A percentile compares a stretch with the other conserved stretches of the same genome.
These are phyloP conservation scores for Dothideomycetes sp. DNA, from an alignment of 2,329 filamentous ascomycete genomes.

Conservation along the genomic window DNA sequence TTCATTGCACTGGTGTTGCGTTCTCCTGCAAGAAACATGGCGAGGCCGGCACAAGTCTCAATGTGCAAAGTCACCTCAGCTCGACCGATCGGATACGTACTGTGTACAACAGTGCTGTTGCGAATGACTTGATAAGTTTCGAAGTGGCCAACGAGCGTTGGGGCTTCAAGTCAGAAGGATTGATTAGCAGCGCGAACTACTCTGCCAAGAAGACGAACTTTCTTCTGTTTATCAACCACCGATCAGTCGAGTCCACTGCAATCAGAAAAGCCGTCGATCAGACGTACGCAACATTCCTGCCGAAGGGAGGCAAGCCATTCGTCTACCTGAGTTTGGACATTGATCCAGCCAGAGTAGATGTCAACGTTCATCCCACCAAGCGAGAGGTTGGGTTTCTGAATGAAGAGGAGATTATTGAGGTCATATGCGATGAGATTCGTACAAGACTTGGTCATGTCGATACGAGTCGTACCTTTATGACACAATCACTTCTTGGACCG, in stretches of 20 bases:
- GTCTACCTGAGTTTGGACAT: slow-evolving; percentile 88
- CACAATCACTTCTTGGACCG: slow-evolving; percentile 72
- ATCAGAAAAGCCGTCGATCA: slow-evolving; percentile 89
- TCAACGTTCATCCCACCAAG: slow-evolving; percentile 97
- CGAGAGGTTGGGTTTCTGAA: slow-evolving; percentile 95
- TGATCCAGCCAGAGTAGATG: slow-evolving; percentile 83
- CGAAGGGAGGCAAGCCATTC: slow-evolving; percentile 91
- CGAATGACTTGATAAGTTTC: slow-evolving; percentile 79
- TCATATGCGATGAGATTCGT: slow-evolving; percentile 71
- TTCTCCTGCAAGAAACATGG: slow-evolving; percentile 97
- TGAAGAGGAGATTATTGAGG: slow-evolving; percentile 89
- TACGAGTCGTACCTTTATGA: slow-evolving; percentile 87
- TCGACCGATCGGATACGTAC: slow-evolving; percentile 79
- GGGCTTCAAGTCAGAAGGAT: slow-evolving; percentile 74
- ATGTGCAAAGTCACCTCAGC: slow-evolving; percentile 63
- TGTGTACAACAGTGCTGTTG: slow-evolving; percentile 73
- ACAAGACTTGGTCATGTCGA: slow-evolving; percentile 76
- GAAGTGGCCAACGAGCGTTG: slow-evolving; percentile 62
- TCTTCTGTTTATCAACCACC: slow-evolving; percentile 92
- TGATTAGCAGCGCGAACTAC: slow-evolving; percentile 89
- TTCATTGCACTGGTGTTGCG: slow-evolving; percentile 83
- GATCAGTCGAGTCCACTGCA: slow-evolving; percentile 78
- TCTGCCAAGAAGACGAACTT: slow-evolving; percentile 81
- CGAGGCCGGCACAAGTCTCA: slow-evolving; percentile 72
- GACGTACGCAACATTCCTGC: slow-evolving; percentile 76